These are phyloP conservation scores for Toxoplasma gondii DNA, from an alignment of 169 alveolate genomes.

Conservation along the genomic window DNA sequence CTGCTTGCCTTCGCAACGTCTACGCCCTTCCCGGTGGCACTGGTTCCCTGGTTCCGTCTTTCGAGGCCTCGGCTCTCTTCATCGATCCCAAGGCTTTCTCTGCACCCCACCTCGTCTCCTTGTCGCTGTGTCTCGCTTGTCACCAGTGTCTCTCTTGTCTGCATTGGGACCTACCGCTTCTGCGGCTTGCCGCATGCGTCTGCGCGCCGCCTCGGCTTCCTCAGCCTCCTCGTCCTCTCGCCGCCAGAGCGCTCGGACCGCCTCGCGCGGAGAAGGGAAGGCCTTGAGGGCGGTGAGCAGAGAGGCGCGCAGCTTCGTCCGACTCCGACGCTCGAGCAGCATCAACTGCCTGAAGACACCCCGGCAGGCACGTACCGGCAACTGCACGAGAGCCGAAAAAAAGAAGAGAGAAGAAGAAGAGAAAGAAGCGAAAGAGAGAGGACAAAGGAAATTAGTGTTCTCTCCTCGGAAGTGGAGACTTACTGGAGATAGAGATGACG, in stretches of 20 bases:
- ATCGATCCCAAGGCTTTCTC: too few species aligned
- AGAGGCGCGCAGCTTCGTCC: constrained; percentile 2
- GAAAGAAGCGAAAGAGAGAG: not conserved
- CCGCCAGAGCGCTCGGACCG: not conserved
- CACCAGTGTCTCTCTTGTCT: too few species aligned
- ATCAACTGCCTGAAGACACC: not conserved
- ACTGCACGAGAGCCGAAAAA: too few species aligned
- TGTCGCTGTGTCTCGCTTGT: too few species aligned
- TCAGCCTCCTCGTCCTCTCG: not conserved
- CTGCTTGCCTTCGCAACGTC: too few species aligned
- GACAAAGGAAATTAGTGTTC: not conserved
- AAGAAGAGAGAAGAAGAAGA: not conserved
- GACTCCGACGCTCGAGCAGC: constrained; percentile 14
- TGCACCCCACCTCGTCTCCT: too few species aligned
- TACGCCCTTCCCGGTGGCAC: too few species aligned
- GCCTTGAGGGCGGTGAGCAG: constrained; percentile 16
- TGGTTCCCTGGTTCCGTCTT: too few species aligned
- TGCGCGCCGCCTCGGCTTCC: not conserved
- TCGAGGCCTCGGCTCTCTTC: too few species aligned
- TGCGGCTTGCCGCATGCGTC: not conserved
- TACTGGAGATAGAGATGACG: constrained; percentile 38
- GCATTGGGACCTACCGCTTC: not conserved
- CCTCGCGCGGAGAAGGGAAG: not conserved
- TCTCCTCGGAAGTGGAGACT: not conserved
- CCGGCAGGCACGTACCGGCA: too few species aligned